Percentiles rank a stretch among this genome's conserved stretches.
Evolutionary conservation across 805 yeast species (phyloP).

Genomic region (Cyberlindnera bimundalis): DNA sequence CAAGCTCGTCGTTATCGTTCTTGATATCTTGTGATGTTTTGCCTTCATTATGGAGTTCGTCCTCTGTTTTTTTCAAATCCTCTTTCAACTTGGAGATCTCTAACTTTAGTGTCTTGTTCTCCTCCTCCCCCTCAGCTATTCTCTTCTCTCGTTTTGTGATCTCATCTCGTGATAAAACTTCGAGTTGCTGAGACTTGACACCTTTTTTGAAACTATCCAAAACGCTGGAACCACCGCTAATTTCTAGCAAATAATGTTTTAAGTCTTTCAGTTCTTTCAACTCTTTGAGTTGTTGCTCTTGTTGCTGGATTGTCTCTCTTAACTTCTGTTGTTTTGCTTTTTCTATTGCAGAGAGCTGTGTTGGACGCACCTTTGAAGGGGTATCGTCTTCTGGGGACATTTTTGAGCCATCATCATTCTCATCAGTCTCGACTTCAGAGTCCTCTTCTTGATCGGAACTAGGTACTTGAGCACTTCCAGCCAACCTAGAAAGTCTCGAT

Average conservation of each 20-base stretch:
- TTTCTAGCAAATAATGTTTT: conserved; percentile 12
- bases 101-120: not conserved
- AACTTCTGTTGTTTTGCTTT: conserved; percentile 6
- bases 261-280: conserved; percentile 21
- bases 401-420: conserved; percentile 7
- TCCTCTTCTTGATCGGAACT: conserved; percentile 6
- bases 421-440: conserved; percentile 12
- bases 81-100: not conserved
- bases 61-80: not conserved
- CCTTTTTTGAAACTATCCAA: not conserved
- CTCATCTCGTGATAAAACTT: conserved; percentile 1
- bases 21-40: not conserved
- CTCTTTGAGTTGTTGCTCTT: conserved; percentile 8
- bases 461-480: conserved; percentile 13
- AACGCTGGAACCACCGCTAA: conserved; percentile 15
- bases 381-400: conserved; percentile 19
- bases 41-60: not conserved
- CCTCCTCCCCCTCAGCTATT: not conserved
- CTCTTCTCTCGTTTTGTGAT: not conserved
- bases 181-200: conserved; percentile 1
- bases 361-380: conserved; percentile 22
- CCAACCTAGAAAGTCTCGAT: conserved; percentile 24
- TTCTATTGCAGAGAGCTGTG: conserved; percentile 2
- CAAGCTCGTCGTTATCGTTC: not conserved
- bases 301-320: conserved; percentile 1